Evolutionary conservation across 2,329 filamentous ascomycete genomes (phyloP).

Genomic region (Aphanoascus verrucosus): DNA sequence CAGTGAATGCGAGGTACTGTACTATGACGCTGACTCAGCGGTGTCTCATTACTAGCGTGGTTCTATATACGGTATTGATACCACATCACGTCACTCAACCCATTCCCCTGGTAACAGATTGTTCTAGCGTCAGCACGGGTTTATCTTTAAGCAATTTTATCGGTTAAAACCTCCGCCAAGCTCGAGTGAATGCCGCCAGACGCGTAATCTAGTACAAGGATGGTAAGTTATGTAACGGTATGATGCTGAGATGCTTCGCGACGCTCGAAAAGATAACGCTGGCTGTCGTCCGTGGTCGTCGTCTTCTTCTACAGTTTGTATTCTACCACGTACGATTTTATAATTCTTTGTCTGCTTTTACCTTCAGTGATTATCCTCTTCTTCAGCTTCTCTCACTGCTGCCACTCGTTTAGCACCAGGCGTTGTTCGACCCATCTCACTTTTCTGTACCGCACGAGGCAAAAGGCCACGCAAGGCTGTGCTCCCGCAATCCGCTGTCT

Average conservation of each 20-base stretch:
- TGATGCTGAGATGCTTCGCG: background rate
- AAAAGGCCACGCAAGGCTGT: background rate
- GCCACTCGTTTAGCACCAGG: background rate
- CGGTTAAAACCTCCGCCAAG: background rate
- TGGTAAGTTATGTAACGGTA: background rate
- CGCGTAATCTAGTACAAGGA: slow-evolving; percentile 4
- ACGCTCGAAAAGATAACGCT: background rate
- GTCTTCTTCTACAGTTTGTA: background rate
- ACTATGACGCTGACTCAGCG: slow-evolving; percentile 2
- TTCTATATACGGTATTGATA: background rate
- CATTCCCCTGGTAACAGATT: slow-evolving; percentile 1
- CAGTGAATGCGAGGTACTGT: background rate
- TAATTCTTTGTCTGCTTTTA: background rate
- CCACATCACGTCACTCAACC: background rate
- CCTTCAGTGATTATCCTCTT: background rate
- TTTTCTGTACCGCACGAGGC: background rate
- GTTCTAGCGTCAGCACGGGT: slow-evolving; percentile 2
- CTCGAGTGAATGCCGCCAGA: background rate
- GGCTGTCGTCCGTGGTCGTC: background rate
- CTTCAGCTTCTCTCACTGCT: background rate
- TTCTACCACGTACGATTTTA: background rate
- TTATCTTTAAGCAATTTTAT: background rate
- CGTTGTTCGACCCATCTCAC: background rate
- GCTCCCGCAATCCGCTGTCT: background rate
- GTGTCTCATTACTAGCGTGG: background rate